Evolutionary conservation across 352 stramenopile species (phyloP), one percentile per base, ranked within the genome.

Genomic region (Globisporangium barbulae): DNA sequence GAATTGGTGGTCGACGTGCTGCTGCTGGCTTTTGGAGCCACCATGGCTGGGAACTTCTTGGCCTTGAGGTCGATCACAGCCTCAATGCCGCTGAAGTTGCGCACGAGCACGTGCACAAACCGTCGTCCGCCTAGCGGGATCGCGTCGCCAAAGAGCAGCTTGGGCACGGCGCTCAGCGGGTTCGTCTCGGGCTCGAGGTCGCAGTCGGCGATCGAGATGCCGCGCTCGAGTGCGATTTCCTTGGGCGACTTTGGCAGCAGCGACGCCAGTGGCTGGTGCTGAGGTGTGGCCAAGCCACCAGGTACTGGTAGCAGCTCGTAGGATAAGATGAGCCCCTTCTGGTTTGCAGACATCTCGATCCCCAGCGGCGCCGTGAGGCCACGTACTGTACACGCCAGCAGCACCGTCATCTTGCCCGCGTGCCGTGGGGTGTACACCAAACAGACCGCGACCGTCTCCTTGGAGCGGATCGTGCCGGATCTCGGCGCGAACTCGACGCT

Each of bases 11-110:
- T 35, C 28, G 15, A 21, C 28, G 21, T 9, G 28, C 15, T 61
- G 5, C 33, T 12, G 12, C 17, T 55, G 2, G 62, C 10, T 35
- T 10, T 44, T 3, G 28, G 31, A 4, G 19, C 15, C 25, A 25
- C 8, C 28, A 59, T 44, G 3, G 70, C 67, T 19, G 72, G 71
- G 47, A 83, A 91, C 48, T 76, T 78, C 60, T 89, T 89, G 2
- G 82, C 71, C 44, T 88, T 78, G 1, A 94, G 41, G 22, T 89
- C 69, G 9, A 93, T 54, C 5, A 76, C 62, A 0, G 85, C 83
- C 44, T 88, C 74, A 59, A 94, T 91, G 35, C 83, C 85, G 44
- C 85, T 93, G 33, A 85, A 83, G 64, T 93, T 93, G n/a, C 83
- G 83, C 22, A 94, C 73, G 2, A 91, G 50, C 8, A 94, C 63